Conservation (phyloP, 2,329 filamentous ascomycete species). For the Phoma herbarum region DNA sequence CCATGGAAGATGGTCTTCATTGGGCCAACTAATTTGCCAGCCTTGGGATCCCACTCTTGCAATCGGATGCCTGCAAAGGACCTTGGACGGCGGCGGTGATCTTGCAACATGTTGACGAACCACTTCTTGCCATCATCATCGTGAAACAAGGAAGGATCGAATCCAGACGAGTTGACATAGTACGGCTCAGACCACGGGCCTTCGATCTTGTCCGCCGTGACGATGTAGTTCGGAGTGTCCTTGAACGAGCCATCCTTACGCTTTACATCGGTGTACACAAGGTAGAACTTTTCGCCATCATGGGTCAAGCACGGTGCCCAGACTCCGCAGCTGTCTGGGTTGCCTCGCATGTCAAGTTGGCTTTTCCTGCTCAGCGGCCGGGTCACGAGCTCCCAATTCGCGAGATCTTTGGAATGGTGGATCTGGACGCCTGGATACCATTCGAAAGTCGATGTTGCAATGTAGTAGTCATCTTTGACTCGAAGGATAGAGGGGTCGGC, state of each 20-base stretch:
- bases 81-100: conserved; percentile 44
- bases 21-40: conserved; percentile 63
- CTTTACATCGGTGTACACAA: conserved; percentile 73
- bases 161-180: conserved; percentile 68
- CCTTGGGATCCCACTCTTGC: conserved; percentile 64
- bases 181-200: conserved; percentile 70
- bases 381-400: conserved; percentile 63
- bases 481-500: conserved; percentile 67
- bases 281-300: conserved; percentile 68
- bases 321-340: conserved; percentile 63
- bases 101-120: conserved; percentile 51
- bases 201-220: conserved; percentile 59
- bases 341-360: conserved; percentile 62
- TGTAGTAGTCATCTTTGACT: conserved; percentile 63
- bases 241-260: conserved; percentile 73
- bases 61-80: conserved; percentile 65
- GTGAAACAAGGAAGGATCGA: conserved; percentile 61
- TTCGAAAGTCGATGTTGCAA: conserved; percentile 70
- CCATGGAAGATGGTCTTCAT: conserved; percentile 63
- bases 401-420: conserved; percentile 64
- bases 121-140: conserved; percentile 50
- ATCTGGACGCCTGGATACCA: conserved; percentile 69
- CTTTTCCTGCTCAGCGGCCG: conserved; percentile 61
- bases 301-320: conserved; percentile 72
- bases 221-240: conserved; percentile 71